phyloP scores from a whole-genome alignment of 306 rosid species.

The Crataegus laevigata region DNA sequence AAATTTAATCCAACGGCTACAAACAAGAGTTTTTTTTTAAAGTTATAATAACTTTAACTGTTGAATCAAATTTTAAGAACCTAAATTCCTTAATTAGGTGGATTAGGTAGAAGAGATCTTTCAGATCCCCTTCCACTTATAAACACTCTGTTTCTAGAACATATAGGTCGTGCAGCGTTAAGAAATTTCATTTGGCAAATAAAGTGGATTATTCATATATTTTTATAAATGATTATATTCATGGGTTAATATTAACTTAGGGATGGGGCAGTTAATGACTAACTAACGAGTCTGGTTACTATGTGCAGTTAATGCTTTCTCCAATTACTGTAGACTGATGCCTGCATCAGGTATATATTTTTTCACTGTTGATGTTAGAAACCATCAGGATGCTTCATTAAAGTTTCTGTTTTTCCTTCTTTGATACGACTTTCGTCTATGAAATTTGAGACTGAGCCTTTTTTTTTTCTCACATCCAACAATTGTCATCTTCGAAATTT shows the following conservation, averaged over 20 bases:
- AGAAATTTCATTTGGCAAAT: not conserved
- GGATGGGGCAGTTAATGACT: not conserved
- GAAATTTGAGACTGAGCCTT: no score
- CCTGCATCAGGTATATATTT: conserved; percentile 1
- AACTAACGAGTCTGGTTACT: not conserved
- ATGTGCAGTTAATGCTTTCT: conserved; percentile 3
- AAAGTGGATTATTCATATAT: not conserved
- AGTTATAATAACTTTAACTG: no score
- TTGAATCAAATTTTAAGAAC: no score
- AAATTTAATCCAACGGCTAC: no score
- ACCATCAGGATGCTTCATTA: not conserved
- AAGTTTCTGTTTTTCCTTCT: not conserved
- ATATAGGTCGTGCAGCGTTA: not conserved
- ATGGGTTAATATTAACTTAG: no score
- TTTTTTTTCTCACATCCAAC: not conserved
- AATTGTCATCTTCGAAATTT: not conserved
- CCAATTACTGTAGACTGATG: not conserved
- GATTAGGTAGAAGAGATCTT: no score
- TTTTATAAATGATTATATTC: no score
- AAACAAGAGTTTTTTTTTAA: no score
- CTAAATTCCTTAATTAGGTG: no score
- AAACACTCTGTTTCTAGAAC: not conserved
- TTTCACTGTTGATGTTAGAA: not conserved
- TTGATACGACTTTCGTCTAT: not conserved
- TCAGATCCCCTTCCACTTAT: no score